Percentiles rank a stretch among this genome's conserved stretches.
Evolutionary conservation across 1,284 basidiomycete species (phyloP).

Genomic region (Stygiomarasmius scandens): DNA sequence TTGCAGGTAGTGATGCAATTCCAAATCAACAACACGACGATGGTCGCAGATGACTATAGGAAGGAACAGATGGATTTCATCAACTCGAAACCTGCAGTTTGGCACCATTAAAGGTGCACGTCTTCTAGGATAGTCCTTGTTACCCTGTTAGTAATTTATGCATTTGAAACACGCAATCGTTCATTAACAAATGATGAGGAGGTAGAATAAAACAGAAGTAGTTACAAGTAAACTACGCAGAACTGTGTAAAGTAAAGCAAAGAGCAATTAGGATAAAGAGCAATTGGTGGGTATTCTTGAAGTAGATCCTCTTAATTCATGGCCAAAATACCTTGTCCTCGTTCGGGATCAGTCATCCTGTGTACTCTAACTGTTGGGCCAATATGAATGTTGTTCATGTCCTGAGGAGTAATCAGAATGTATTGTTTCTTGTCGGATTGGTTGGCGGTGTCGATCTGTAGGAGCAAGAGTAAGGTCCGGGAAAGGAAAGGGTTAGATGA

Average conservation of each 20-base stretch:
- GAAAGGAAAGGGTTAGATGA: slow-evolving; percentile 6
- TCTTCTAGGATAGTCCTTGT: too few species aligned
- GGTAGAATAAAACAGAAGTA: too few species aligned
- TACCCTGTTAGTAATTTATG: too few species aligned
- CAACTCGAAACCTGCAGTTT: slow-evolving; percentile 31
- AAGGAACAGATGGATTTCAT: slow-evolving; percentile 37
- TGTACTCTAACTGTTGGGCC: slow-evolving; percentile 70
- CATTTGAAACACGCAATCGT: too few species aligned
- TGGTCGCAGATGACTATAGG: slow-evolving; percentile 40
- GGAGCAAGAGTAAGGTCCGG: neutral
- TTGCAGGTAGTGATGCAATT: slow-evolving; percentile 37
- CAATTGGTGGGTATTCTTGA: neutral
- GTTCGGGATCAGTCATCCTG: slow-evolving; percentile 81
- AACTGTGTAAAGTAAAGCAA: neutral
- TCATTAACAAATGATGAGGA: too few species aligned
- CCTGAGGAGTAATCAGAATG: slow-evolving; percentile 89
- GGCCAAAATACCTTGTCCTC: slow-evolving; percentile 59
- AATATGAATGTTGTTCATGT: slow-evolving; percentile 71
- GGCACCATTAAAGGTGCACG: slow-evolving; percentile 15
- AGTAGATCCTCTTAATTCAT: slow-evolving; percentile 3
- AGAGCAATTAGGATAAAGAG: neutral
- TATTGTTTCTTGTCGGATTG: slow-evolving; percentile 87
- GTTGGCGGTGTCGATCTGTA: slow-evolving; percentile 85
- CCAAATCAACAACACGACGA: slow-evolving; percentile 35
- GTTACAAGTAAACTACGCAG: neutral